Evolutionary conservation across 768 basidiomycete genomes (phyloP), one percentile per base, ranked within the genome.

Genomic region (Amyloporia xantha): DNA sequence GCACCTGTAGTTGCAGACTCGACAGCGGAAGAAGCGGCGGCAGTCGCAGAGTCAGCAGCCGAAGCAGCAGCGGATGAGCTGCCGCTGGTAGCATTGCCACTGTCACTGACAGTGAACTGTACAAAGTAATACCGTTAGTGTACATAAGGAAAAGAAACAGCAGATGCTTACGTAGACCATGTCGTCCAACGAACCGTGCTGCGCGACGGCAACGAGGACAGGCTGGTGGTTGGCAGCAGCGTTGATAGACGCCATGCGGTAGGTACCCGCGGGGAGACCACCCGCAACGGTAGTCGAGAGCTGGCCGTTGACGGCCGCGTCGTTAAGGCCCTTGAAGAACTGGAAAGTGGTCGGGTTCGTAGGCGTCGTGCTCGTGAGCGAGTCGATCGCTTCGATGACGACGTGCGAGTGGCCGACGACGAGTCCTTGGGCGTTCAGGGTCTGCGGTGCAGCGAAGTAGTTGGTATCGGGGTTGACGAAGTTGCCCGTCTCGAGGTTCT

Each of bases 311-410:
- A 61, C 64, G n/a, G 77, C 71, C 0, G 68, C 67, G 10, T 49
- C 55, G 62, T 71, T 76, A 52, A 71, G 66, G 55, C 69, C 83
- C 74, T 80, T 79, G 78, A 86, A 84, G 70, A 84, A 84, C 24
- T 68, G 70, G 55, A 85, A 84, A 40, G 65, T 66, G 47, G 61
- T 67, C 4, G 81, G 75, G 61, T 82, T 69, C 28, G 71, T 69
- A 26, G 71, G 59, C 1, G 59, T 59, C n/a, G 72, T 72, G 49
- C 71, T 66, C n/a, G 61, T 61, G 30, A 81, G 52, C 4, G 72
- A 65, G 38, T 54, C 39, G 56, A 83, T 60, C 50, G 51, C 28
- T 62, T 83, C 72, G 50, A 83, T 59, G 41, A 76, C 76, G 57
- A 82, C 66, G 66, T 82, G 81, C 5, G 71, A 71, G 68, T 81